Conservation (phyloP, 1,284 basidiomycete species). For the Trichosporon sp. region DNA sequence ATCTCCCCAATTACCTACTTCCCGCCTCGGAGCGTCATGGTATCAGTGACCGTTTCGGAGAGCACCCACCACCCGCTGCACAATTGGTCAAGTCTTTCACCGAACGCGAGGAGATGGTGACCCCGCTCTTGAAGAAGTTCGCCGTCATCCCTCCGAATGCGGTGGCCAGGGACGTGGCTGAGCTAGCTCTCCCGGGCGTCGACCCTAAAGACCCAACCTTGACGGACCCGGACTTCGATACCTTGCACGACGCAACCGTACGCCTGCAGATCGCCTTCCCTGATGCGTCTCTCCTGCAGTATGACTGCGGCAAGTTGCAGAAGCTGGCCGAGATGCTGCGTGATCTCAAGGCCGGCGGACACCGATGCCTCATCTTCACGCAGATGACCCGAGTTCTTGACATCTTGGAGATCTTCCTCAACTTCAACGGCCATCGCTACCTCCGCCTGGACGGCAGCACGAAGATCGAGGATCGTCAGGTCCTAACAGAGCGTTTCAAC, state of each 20-base stretch:
- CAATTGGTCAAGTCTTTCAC: conserved; percentile 61
- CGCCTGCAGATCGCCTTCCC: conserved; percentile 93
- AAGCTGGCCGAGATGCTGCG: conserved; percentile 71
- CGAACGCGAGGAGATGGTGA: conserved; percentile 58
- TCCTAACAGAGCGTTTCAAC: conserved; percentile 95
- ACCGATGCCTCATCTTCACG: conserved; percentile 90
- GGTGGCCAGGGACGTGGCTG: conserved; percentile 69
- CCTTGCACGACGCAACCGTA: conserved; percentile 65
- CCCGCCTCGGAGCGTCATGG: conserved; percentile 54
- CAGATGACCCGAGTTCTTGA: conserved; percentile 95
- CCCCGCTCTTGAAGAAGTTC: conserved; percentile 62
- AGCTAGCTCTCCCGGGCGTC: conserved; percentile 32
- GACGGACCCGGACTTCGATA: conserved; percentile 55
- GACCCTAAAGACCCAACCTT: conserved; percentile 36
- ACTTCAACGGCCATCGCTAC: conserved; percentile 88
- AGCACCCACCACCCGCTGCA: conserved; percentile 48
- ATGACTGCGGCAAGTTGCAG: conserved; percentile 95
- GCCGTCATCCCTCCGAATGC: conserved; percentile 77
- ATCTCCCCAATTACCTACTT: conserved; percentile 52
- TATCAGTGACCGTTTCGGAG: conserved; percentile 26
- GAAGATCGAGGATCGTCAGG: conserved; percentile 91
- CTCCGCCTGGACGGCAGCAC: conserved; percentile 88
- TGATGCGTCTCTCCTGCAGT: conserved; percentile 81
- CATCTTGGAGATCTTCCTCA: conserved; percentile 89
- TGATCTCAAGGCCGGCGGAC: conserved; percentile 76